Percentiles rank a stretch among this genome's conserved stretches.
Conservation (phyloP, 2,329 filamentous ascomycete species). For the Trichoderma arundinaceum region DNA sequence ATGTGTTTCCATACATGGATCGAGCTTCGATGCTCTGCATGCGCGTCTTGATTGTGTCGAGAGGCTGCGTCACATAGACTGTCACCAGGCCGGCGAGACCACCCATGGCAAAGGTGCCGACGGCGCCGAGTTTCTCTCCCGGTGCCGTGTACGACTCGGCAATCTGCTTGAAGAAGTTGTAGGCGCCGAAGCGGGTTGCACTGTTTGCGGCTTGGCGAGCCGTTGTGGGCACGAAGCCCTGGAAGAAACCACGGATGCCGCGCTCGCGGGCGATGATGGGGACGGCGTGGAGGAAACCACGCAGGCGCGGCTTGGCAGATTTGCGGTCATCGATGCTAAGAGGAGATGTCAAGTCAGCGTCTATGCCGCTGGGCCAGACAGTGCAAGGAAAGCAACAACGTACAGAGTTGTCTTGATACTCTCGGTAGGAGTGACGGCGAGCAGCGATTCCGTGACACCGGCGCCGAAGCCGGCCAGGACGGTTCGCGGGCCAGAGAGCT, state of each 20-base stretch:
- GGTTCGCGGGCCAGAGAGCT: constrained; percentile 86
- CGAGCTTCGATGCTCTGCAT: constrained; percentile 96
- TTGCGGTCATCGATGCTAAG: constrained; percentile 94
- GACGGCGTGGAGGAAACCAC: constrained; percentile 89
- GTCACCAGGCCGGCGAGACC: constrained; percentile 89
- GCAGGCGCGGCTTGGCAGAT: constrained; percentile 80
- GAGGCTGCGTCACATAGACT: constrained; percentile 74
- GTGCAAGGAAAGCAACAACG: not conserved
- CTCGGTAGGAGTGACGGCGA: constrained; percentile 96
- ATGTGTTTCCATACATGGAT: constrained; percentile 81
- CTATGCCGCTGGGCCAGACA: not conserved
- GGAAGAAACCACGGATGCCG: constrained; percentile 91
- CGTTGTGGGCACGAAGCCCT: constrained; percentile 94
- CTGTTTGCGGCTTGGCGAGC: constrained; percentile 94
- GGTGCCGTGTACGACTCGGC: constrained; percentile 91
- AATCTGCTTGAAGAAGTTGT: constrained; percentile 87
- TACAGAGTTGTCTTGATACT: constrained; percentile 96
- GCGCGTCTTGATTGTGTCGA: constrained; percentile 95
- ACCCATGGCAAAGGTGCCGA: constrained; percentile 89
- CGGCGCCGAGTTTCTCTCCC: constrained; percentile 88
- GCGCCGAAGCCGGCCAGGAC: constrained; percentile 94
- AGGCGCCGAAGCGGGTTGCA: constrained; percentile 87
- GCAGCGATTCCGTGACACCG: constrained; percentile 87
- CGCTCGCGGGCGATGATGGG: constrained; percentile 86
- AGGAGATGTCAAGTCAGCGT: constrained; percentile 15